Base-by-base conservation (phyloP, 768 basidiomycete species). In the Cystofilobasidium macerans region DNA sequence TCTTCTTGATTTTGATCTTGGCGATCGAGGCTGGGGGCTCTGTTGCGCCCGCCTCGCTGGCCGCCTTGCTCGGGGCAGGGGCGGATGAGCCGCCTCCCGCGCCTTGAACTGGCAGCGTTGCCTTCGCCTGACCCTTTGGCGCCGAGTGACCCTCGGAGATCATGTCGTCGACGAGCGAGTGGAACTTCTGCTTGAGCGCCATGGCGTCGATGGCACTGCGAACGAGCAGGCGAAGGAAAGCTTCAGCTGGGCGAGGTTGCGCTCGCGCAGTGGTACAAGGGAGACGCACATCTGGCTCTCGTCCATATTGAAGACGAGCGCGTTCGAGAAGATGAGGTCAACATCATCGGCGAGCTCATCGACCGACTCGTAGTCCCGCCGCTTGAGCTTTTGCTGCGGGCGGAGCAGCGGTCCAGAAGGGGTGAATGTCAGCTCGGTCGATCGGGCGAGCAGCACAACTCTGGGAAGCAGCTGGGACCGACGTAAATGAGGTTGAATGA, bases 311-410 rank as follows among this genome's bases (percentile, higher is more conserved):
- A 92, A 97, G 65, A 81, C 77, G 74, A 89, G 80, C 13, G 91
- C 93, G 73, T 97, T 97, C 9, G 84, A 82, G 76, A 92, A 94
- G 30, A 97, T 86, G 47, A 92, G 81, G 71, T 92, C 89, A 18
- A 93, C 86, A 67, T 97, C 93, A 12, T 82, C 83, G 51, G 86
- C 85, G 72, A 93, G 94, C 30, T 86, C 85, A 5, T 81, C 78
- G 7, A 82, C 77, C 2, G 79, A 81, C 26, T 73, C 71, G 73
- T 94, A 97, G 70, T 87, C 85, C 73, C 89, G 87, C 64, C 83
- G 83, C 72, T 88, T 86, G 69, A 94, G 78, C 57, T 82, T 83
- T 82, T 85, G 86, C 92, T 97, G 70, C 13, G 45, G 38, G 36
- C 43, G 43, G 48, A 64, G 59, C 68, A 61, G 54, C 48, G 58